phyloP scores from a whole-genome alignment of 192 early-diverging fungal species.

The Haplosporangium gracile region DNA sequence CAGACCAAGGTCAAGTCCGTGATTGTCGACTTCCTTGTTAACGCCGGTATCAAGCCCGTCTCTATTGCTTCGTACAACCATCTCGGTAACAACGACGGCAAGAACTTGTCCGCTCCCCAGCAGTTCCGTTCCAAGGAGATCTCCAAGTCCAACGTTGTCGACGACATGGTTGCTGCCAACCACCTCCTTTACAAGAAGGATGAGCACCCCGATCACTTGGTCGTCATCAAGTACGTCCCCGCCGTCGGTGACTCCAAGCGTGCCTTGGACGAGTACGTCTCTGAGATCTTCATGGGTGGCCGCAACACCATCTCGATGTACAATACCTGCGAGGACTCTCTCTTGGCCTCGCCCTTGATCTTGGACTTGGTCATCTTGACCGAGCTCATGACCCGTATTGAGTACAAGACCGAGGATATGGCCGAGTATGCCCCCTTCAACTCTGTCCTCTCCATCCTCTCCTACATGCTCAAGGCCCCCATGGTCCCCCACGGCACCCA shows the following conservation, averaged over 20 bases:
- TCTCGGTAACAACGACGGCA: constrained; percentile 99
- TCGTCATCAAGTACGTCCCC: constrained; percentile 99
- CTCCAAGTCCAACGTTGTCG: constrained; percentile 98
- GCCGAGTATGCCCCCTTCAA: constrained; percentile 89
- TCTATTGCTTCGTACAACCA: constrained; percentile 98
- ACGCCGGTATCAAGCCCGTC: constrained; percentile 98
- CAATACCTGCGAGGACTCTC: constrained; percentile 99
- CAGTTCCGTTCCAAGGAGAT: constrained; percentile 99
- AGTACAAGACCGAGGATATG: constrained; percentile 87
- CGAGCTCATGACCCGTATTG: constrained; percentile 97
- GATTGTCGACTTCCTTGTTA: constrained; percentile 98
- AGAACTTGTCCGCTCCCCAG: constrained; percentile 95
- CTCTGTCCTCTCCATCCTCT: constrained; percentile 92
- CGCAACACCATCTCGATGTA: constrained; percentile 95
- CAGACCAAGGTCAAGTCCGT: constrained; percentile 99
- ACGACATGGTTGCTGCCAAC: constrained; percentile 99
- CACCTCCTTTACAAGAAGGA: constrained; percentile 88
- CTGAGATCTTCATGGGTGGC: constrained; percentile 99
- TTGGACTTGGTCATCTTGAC: constrained; percentile 95
- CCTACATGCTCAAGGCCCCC: constrained; percentile 98
- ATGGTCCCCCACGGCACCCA: constrained; percentile 93
- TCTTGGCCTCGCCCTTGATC: constrained; percentile 97
- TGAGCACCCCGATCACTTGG: constrained; percentile 79
- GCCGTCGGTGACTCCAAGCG: constrained; percentile 98
- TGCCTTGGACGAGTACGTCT: constrained; percentile 98